Conservation (phyloP, 208 protist genomes). For the Trichomonas tenax region DNA sequence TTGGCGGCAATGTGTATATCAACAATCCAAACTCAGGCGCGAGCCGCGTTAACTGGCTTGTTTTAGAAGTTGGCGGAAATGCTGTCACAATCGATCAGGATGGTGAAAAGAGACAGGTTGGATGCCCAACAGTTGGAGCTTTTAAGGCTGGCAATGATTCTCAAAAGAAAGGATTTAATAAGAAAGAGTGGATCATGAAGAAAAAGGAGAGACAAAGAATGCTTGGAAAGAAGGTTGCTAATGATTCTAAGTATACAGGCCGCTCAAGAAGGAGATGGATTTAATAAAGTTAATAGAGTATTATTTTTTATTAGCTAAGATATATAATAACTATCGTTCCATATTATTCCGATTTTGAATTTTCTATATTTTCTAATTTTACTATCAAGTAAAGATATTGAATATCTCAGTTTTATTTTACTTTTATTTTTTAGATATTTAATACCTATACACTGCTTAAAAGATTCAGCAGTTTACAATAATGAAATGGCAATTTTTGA, state of each 20-base stretch:
- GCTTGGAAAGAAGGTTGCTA: background rate
- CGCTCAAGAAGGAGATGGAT: background rate
- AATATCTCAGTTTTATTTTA: too few species aligned
- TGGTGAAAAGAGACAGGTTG: background rate
- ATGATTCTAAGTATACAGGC: conserved; percentile 13
- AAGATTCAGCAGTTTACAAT: too few species aligned
- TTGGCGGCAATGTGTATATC: background rate
- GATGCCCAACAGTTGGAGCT: background rate
- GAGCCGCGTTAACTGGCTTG: background rate
- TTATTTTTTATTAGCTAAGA: background rate
- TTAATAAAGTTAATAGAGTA: background rate
- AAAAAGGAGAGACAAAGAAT: conserved; percentile 1
- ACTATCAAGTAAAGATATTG: too few species aligned
- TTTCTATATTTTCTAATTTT: too few species aligned
- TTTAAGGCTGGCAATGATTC: background rate
- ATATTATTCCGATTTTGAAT: too few species aligned
- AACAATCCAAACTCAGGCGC: background rate
- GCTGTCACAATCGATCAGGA: background rate
- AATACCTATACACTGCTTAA: too few species aligned
- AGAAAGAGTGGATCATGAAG: background rate
- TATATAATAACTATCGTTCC: too few species aligned
- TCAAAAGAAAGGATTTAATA: conserved; percentile 19
- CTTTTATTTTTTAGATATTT: too few species aligned
- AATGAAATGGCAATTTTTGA: too few species aligned
- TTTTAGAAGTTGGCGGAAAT: background rate